These are phyloP conservation scores for Pistacia integerrima DNA, from an alignment of 345 rosid species.

Conservation along the genomic window DNA sequence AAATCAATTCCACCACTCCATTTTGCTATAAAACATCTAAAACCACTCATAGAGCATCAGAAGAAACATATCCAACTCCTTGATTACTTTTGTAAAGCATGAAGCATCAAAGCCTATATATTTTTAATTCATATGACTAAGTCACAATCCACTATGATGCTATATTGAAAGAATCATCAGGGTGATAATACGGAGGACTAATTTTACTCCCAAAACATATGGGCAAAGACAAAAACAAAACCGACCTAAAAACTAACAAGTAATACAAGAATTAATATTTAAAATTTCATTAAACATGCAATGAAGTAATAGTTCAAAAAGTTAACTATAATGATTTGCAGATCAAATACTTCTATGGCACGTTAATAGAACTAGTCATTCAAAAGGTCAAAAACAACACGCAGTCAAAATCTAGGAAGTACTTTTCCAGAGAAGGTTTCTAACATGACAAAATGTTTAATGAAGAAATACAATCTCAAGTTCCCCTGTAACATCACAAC, in stretches of 20 bases:
- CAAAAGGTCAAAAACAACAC: conserved; percentile 17
- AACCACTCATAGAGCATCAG: background rate
- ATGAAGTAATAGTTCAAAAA: too few species aligned
- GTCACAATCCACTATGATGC: background rate
- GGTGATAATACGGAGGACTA: background rate
- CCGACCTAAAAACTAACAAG: background rate
- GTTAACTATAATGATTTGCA: too few species aligned
- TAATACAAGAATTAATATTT: background rate
- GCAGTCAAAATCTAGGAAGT: background rate
- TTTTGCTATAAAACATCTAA: background rate
- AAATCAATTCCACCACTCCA: conserved; percentile 18
- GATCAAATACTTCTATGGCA: background rate
- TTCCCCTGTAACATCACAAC: background rate
- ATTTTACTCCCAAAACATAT: background rate
- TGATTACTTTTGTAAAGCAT: background rate
- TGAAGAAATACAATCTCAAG: background rate
- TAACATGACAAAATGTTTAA: background rate
- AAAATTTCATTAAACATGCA: background rate
- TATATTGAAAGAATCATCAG: background rate
- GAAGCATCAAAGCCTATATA: background rate
- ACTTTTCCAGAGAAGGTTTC: background rate
- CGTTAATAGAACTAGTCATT: background rate
- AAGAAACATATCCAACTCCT: background rate
- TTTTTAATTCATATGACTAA: background rate
- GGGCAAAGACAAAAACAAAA: background rate